Percentiles rank a stretch among this genome's conserved stretches.
phyloP scores from a whole-genome alignment of 2,329 filamentous ascomycete genomes.

The Ceratocystis papillata region DNA sequence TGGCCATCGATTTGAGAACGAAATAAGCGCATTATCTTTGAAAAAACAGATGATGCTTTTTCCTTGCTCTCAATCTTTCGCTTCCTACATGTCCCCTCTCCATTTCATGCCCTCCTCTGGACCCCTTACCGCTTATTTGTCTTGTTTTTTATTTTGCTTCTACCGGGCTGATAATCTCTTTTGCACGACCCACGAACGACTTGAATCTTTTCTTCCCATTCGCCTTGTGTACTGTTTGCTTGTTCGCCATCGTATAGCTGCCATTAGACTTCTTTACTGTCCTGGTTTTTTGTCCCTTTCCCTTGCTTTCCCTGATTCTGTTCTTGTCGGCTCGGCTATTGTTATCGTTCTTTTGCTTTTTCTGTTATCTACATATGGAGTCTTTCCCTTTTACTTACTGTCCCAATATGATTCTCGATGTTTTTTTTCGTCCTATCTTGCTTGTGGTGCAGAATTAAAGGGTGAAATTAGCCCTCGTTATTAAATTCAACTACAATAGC shows the following conservation, averaged over 20 bases:
- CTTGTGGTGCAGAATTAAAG: too few species aligned
- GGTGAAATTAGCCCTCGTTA: too few species aligned
- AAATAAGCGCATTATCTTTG: slow-evolving; percentile 21
- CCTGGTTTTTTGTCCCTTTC: slow-evolving; percentile 13
- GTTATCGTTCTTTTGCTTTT: not conserved
- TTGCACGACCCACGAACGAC: slow-evolving; percentile 18
- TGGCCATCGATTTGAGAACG: slow-evolving; percentile 33
- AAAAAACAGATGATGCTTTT: not conserved
- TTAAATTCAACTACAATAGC: too few species aligned
- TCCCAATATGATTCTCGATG: slow-evolving; percentile 6
- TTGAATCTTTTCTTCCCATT: not conserved
- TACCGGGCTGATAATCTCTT: not conserved
- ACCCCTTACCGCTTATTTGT: not conserved
- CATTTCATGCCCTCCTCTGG: not conserved
- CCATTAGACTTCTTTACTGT: slow-evolving; percentile 10
- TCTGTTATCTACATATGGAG: slow-evolving; percentile 10
- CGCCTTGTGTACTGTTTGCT: slow-evolving; percentile 5
- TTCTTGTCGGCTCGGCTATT: slow-evolving; percentile 5
- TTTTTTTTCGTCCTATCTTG: not conserved
- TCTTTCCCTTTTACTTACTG: slow-evolving; percentile 6
- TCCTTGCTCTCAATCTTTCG: not conserved
- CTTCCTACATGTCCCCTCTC: slow-evolving; percentile 11
- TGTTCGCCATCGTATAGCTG: slow-evolving; percentile 2
- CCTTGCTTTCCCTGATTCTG: slow-evolving; percentile 2
- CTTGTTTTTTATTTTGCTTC: not conserved